Base-by-base conservation (phyloP, 345 rosid species). In the Erodium maritimum region DNA sequence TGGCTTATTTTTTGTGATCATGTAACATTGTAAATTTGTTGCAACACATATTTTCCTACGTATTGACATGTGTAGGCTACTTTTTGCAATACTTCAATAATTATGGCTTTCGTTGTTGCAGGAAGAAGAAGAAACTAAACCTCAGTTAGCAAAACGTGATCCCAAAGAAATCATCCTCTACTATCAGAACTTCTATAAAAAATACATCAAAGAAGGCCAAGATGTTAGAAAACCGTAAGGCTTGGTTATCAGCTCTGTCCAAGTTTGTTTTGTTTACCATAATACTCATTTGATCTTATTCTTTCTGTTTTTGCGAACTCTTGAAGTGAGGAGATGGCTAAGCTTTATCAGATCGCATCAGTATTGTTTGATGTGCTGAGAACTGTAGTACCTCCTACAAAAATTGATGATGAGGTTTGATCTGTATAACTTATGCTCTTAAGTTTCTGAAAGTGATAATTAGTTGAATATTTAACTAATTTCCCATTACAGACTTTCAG, bases 311-410 rank as follows among this genome's bases (percentile, higher is more conserved):
- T 54, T 67, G 33, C 25, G 55, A 59, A 50, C 54, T 48, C 53
- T 68, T 83, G 69, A 74, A 93, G 99, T 79, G 96, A 90, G 80
- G 96, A 87, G 82, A 87, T 93, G 96, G 87, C 80, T 46, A 90
- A 82, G 76, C 73, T 80, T 57, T 80, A 80, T 72, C 91, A 87
- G 77, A 75, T 77, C 65, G 99, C 97, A 17, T 37, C 96, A 0
- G 96, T 93, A n/a, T 81, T 93, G 63, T 87, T 78, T 72, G 97
- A 90, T 72, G 96, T 81, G 72, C 59, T 90, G 71, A 77, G 2
- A 62, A 72, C 87, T 1, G 90, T 93, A 54, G 88, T 86, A 46
- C 87, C 72, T 65, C 0, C 55, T 34, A 0, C 23, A 52, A 87
- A 77, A 69, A 21, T 89, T 54, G 90, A 89, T 8, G 76, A 61